Percentiles rank a stretch among this genome's conserved stretches.
Conservation (phyloP, 352 stramenopile species). For the Phytophthora uliginosa region DNA sequence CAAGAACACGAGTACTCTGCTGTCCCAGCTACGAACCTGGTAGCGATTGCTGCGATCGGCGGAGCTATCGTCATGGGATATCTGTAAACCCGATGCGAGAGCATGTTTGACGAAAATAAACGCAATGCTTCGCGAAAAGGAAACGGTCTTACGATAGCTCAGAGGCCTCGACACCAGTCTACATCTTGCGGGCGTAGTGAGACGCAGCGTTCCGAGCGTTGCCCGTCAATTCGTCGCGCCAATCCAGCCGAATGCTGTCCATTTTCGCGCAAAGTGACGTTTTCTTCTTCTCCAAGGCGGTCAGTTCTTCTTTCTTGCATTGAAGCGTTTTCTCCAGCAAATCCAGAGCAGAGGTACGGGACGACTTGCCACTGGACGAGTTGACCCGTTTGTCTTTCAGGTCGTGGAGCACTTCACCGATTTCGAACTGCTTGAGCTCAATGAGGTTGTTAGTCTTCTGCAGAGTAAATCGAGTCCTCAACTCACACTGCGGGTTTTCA, state of each 20-base stretch:
- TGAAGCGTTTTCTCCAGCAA: background rate
- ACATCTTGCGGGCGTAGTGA: constrained; percentile 11
- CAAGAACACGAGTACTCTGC: constrained; percentile 57
- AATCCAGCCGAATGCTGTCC: constrained; percentile 26
- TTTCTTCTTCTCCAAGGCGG: background rate
- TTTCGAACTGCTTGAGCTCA: constrained; percentile 21
- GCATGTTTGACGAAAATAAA: background rate
- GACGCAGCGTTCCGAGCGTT: background rate
- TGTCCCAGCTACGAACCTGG: constrained; percentile 67
- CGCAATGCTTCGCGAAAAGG: background rate
- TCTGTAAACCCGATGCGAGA: constrained; percentile 15
- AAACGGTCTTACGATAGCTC: background rate
- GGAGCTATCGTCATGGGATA: constrained; percentile 52
- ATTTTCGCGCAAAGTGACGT: constrained; percentile 8
- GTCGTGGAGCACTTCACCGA: background rate
- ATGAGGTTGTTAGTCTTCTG: constrained; percentile 1
- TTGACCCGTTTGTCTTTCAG: constrained; percentile 11
- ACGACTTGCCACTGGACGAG: background rate
- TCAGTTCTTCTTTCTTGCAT: constrained; percentile 9
- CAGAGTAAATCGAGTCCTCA: constrained; percentile 9
- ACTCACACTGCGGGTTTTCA: constrained; percentile 6
- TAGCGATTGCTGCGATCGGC: constrained; percentile 49
- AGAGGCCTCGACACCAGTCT: background rate
- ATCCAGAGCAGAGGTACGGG: background rate
- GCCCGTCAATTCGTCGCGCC: constrained; percentile 14